Evolutionary conservation across 305 asterid species (phyloP), one percentile per base, ranked within the genome.

Genomic region (Ilex paraguariensis): DNA sequence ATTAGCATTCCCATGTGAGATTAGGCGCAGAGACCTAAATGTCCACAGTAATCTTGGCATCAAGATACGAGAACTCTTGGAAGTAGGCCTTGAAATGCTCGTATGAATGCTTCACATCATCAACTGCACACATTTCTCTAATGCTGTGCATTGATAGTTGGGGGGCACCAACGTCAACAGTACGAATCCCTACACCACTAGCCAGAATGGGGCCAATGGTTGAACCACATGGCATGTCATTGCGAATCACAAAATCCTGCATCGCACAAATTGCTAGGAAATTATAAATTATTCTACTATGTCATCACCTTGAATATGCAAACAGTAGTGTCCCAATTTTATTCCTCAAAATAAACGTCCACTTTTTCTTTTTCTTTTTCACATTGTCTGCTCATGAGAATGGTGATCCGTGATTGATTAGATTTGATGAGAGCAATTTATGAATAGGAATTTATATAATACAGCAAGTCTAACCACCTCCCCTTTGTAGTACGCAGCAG

Each of bases 171-270:
- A 92, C 86, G 54, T 92, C 98, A 39, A 93, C 95, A 0, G 97
- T 87, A 39, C 96, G 84, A 17, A 93, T 84, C 52, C 97, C 98
- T 31, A 86, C 83, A 40, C 98, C 97, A 13, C 98, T 93, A 1
- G 98, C 96, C 85, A 90, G 70, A 56, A 93, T 93, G 30, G 98
- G 98, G 9, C 98, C 98, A 45, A 89, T 90, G 52, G 98, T 93
- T 28, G 98, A 90, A 31, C 98, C 98, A 74, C 98, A 93, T 14
- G 67, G 56, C 97, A 87, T 82, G 81, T 93, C 98, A 51, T 81
- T 93, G 39, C 97, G 97, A 46, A 93, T 73, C 80, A 87, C 98
- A 72, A 93, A 93, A 64, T 93, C 97, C 98, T 92, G 86, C 66
- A 17, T 36, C 3, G 42, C 42, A 36, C 42, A 36, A 36, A 36